Evolutionary conservation across 148 eudicot species (phyloP).

Genomic region (Agrostemma githago): DNA sequence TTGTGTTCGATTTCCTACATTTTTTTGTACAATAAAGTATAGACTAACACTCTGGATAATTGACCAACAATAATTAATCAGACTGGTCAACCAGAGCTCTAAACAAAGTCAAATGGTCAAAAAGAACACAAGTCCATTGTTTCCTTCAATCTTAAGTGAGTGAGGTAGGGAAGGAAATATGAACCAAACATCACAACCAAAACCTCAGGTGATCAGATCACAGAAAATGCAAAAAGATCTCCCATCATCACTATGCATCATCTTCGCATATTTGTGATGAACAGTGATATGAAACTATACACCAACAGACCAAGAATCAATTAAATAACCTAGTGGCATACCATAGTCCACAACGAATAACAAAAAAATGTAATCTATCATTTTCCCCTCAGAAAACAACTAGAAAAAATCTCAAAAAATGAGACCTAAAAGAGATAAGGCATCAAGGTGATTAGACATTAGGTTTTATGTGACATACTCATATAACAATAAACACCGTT

Average conservation of each 20-base stretch:
- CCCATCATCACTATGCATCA: neutral
- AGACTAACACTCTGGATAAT: neutral
- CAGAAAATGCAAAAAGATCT: neutral
- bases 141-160: neutral
- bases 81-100: neutral
- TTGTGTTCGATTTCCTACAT: neutral
- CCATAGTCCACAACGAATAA: neutral
- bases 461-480: neutral
- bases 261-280: neutral
- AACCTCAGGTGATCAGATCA: neutral
- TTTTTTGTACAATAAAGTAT: neutral
- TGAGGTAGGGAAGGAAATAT: neutral
- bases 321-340: neutral
- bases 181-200: neutral
- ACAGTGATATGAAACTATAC: neutral
- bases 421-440: neutral
- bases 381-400: neutral
- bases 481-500: neutral
- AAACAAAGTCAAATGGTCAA: neutral
- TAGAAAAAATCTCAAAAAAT: neutral
- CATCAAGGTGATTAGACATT: neutral
- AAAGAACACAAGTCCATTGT: neutral
- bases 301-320: neutral
- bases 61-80: neutral
- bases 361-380: neutral